Percentiles rank a stretch among this genome's conserved stretches.
Evolutionary conservation across 2,329 filamentous ascomycete species (phyloP).

Genomic region (Herpotrichia juniperi): DNA sequence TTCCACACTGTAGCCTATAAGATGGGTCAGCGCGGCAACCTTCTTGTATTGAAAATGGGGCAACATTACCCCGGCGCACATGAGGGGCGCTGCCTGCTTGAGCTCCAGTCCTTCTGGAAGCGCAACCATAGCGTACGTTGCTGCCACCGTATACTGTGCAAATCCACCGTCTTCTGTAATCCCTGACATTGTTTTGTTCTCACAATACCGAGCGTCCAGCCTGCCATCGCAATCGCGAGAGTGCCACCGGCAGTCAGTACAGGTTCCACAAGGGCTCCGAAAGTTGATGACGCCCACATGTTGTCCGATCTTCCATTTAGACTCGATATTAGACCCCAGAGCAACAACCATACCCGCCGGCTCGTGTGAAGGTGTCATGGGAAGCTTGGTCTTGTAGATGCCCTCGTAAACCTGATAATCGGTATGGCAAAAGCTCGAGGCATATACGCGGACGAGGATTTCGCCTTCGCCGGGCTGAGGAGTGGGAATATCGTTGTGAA

Average conservation of each 20-base stretch:
- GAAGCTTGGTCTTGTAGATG: conserved; percentile 15
- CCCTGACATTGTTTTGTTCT: conserved; percentile 21
- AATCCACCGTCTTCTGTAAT: conserved; percentile 28
- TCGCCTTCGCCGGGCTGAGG: conserved; percentile 15
- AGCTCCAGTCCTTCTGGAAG: conserved; percentile 25
- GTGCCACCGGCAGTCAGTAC: too few relatives aligned
- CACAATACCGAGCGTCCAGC: conserved; percentile 26
- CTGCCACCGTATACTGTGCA: conserved; percentile 29
- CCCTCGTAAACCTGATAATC: conserved; percentile 25
- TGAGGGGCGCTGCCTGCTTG: conserved; percentile 31
- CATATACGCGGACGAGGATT: conserved; percentile 16
- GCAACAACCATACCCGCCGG: conserved; percentile 29
- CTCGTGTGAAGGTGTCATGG: conserved; percentile 32
- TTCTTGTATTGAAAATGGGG: too few relatives aligned
- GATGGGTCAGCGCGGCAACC: too few relatives aligned
- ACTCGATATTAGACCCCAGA: conserved; percentile 20
- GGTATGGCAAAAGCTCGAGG: conserved; percentile 22
- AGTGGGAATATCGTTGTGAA: conserved; percentile 15
- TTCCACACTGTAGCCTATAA: conserved; percentile 15
- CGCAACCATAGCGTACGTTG: conserved; percentile 17
- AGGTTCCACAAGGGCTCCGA: conserved; percentile 12
- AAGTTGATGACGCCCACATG: conserved; percentile 25
- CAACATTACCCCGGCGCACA: conserved; percentile 33
- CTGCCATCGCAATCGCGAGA: conserved; percentile 12
- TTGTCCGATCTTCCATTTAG: conserved; percentile 26